Base-by-base conservation (phyloP, 2,329 filamentous ascomycete genomes). In the Neocatenulostroma microsporum region DNA sequence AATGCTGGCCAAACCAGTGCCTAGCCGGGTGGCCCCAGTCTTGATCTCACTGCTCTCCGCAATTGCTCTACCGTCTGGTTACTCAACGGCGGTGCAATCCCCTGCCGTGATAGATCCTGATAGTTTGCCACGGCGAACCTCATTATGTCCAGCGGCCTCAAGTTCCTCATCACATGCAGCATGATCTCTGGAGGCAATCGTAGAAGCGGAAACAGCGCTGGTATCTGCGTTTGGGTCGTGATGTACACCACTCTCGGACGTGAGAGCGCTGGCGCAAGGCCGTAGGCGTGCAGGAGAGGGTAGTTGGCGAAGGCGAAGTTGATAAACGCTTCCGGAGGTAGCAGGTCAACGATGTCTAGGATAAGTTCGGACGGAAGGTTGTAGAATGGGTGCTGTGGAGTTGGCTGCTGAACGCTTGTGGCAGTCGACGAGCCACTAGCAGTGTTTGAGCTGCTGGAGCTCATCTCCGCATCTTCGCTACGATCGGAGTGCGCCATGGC, bases 271-370 rank as follows among this genome's bases (percentile, higher is more conserved):
- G 60, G 57, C 13, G 57, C 57, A 20, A 62, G 42, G n/a, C 53
- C 57, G 30, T 62, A 60, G 11, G 53, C 51, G 34, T 58, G 55
- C 5, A 72, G 54, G 3, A 64, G 53, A 4, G 62, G 62, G 43
- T 69, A 70, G 27, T 64, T 58, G 31, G 66, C 66, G 21, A 72
- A 59, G 3, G 63, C 63, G 33, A 72, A 62, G 23, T 61, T 63
- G 48, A 69, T 60, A 37, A 64, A 65, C 5, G 64, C 55, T 7
- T 61, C 53, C 4, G 61, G 52, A 17, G 57, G 50, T 4, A 70
- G 54, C 14, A 57, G 56, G 13, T 62, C 48, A 39, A 69, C 57
- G 12, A 72, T 66, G 28, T 62, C 57, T 14, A 70, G 53, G 13
- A 71, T 54, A 2, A 72, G 57, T 48, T 72, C 69, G 2, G 60